These are phyloP conservation scores for Xylaria sp. DNA, from an alignment of 2,329 filamentous ascomycete genomes.

Conservation along the genomic window DNA sequence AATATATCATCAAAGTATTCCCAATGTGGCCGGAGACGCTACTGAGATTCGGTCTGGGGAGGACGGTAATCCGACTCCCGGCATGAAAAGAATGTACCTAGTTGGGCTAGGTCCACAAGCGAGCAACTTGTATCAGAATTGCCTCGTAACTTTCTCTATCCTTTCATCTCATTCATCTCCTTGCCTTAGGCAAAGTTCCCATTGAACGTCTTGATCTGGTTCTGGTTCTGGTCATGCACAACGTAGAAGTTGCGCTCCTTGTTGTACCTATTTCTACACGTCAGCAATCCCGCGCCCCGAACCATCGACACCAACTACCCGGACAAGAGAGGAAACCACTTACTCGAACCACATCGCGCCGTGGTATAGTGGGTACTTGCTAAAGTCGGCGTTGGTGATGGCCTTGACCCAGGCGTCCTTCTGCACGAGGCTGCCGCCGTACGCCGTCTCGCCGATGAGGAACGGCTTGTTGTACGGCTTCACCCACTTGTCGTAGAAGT, in stretches of 20 bases:
- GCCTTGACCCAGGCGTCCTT: conserved; percentile 14
- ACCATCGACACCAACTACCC: no score
- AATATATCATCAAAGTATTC: neutral
- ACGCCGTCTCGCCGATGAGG: conserved; percentile 16
- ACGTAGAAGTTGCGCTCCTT: conserved; percentile 16
- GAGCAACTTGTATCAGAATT: neutral
- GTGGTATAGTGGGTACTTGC: conserved; percentile 12
- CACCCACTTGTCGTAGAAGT: conserved; percentile 8
- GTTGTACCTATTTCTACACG: neutral
- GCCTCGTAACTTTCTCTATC: neutral
- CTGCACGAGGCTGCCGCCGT: conserved; percentile 1
- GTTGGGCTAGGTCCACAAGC: neutral
- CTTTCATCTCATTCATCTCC: neutral
- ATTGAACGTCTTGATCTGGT: conserved; percentile 6
- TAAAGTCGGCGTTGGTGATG: conserved; percentile 8
- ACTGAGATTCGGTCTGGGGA: neutral
- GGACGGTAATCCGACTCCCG: neutral
- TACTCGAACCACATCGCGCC: conserved; percentile 20
- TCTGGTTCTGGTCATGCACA: conserved; percentile 5
- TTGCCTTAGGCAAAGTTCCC: conserved; percentile 1
- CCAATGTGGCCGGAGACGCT: neutral
- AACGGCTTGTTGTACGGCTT: conserved; percentile 16
- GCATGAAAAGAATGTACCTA: neutral
- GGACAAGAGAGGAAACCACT: neutral
- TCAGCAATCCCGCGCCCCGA: neutral